Conservation (phyloP, 805 yeast species). For the Yamadazyma laniorum region DNA sequence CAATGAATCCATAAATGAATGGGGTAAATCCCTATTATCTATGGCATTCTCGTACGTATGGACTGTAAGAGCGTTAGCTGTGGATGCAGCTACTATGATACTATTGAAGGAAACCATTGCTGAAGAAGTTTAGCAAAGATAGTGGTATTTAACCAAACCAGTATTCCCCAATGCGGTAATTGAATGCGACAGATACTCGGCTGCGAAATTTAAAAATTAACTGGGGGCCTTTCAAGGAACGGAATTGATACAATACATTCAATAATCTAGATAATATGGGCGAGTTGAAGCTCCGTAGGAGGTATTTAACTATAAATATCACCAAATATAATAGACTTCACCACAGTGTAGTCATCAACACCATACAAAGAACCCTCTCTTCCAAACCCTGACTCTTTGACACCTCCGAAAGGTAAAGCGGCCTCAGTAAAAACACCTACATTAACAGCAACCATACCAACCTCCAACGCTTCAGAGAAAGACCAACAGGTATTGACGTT, state of each 20-base stretch:
- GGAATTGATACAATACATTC: too few species aligned
- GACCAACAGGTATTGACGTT: constrained; percentile 49
- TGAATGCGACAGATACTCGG: neutral
- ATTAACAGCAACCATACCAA: constrained; percentile 67
- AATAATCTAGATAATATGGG: too few species aligned
- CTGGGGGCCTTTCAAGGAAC: too few species aligned
- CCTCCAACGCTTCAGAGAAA: constrained; percentile 55
- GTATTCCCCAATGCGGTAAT: constrained; percentile 1
- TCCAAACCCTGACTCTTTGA: constrained; percentile 76
- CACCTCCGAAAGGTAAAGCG: constrained; percentile 74
- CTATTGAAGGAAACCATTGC: neutral
- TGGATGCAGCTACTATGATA: neutral
- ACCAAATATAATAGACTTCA: constrained; percentile 55
- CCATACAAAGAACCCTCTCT: constrained; percentile 80
- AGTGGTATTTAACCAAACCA: too few species aligned
- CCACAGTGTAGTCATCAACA: constrained; percentile 64
- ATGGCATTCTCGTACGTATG: constrained; percentile 1
- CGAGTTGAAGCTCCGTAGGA: too few species aligned
- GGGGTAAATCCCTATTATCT: neutral
- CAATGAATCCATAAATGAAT: constrained; percentile 21
- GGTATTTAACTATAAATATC: constrained; percentile 26
- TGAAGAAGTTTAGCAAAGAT: too few species aligned
- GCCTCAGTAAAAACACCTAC: constrained; percentile 57
- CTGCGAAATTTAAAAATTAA: neutral
- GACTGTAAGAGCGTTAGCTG: neutral